Evolutionary conservation across 78 protist species (phyloP), one percentile per base, ranked within the genome.

Genomic region (Pelomyxa schiedti): DNA sequence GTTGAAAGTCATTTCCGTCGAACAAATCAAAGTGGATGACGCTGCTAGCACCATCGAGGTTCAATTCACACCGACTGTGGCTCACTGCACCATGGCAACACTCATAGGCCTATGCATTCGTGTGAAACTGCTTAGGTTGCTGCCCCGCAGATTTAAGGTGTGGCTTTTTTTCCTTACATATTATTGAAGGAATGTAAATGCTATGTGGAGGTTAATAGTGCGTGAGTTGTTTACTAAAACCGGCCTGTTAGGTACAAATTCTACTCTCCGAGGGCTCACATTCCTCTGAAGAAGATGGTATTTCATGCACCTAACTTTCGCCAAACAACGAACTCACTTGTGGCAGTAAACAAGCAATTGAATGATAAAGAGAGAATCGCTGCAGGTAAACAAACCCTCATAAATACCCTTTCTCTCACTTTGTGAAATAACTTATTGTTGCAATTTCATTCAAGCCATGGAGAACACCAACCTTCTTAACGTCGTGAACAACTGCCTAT

Each of bases 41-140:
- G 35, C 26, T 63, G 16, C 7, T 1, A 4, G 7, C 1, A 28
- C 29, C 2, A 38, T 89, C 8, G 0, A 0, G 30, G 73, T 88
- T 32, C 1, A 6, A 24, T 81, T 86, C 66, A 82, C 86, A 36
- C 93, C 93, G 26, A 90, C 93, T 9, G 65, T 90, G n/a, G 77
- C 91, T 1, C 92, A 87, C 82, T 90, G 93, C 73, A 39, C 58
- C 42, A 81, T 84, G 90, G 82, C 85, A 22, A 88, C 94, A 39
- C 84, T 90, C 39, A 90, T 89, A 1, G 94, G 94, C 0, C 66
- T 90, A n/a, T 83, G 80, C 43, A 81, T 90, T 32, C 70, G 87
- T 26, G 89, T 84, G 26, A 83, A 87, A 73, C 80, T 90, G 52
- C 39, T 83, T 16, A 66, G 92, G 7, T 72, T 63, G 8, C 72